Evolutionary conservation across 1,139 yeast species (phyloP).

Genomic region (Magnusiomyces paraingens): DNA sequence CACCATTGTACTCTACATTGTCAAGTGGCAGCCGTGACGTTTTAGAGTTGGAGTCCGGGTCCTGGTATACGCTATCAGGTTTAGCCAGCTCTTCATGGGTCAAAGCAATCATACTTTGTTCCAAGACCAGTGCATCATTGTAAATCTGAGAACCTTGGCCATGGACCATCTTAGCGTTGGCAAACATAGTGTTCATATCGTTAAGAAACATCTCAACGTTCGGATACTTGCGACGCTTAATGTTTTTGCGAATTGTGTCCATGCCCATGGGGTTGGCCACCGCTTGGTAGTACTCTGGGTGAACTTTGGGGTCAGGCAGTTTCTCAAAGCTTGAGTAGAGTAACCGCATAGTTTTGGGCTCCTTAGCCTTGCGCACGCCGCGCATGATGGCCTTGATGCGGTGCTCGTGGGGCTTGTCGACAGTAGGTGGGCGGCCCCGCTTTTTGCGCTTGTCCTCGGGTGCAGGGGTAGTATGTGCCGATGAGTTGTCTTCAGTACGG

Average conservation of each 20-base stretch:
- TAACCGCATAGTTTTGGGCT: constrained; percentile 44
- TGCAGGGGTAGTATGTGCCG: constrained; percentile 15
- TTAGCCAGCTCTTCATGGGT: constrained; percentile 68
- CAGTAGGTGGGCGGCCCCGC: constrained; percentile 93
- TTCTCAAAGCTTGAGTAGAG: constrained; percentile 66
- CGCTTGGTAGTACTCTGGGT: constrained; percentile 61
- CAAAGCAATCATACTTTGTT: constrained; percentile 51
- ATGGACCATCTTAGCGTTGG: constrained; percentile 63
- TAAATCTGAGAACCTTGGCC: constrained; percentile 52
- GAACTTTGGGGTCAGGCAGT: constrained; percentile 64
- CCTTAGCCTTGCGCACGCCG: constrained; percentile 66
- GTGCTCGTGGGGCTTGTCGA: constrained; percentile 89
- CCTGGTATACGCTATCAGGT: constrained; percentile 75
- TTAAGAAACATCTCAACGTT: constrained; percentile 68
- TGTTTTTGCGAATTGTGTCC: constrained; percentile 73
- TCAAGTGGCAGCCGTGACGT: constrained; percentile 75
- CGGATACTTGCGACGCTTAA: constrained; percentile 77
- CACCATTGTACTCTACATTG: constrained; percentile 64
- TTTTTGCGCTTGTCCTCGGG: constrained; percentile 55
- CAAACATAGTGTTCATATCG: constrained; percentile 70
- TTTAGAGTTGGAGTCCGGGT: constrained; percentile 43
- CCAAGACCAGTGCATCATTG: constrained; percentile 56
- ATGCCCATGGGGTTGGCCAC: constrained; percentile 71
- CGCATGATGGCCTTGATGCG: constrained; percentile 82
- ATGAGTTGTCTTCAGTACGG: constrained; percentile 15